Conservation (phyloP, 768 basidiomycete genomes). For the Lactifluus rugatus region DNA sequence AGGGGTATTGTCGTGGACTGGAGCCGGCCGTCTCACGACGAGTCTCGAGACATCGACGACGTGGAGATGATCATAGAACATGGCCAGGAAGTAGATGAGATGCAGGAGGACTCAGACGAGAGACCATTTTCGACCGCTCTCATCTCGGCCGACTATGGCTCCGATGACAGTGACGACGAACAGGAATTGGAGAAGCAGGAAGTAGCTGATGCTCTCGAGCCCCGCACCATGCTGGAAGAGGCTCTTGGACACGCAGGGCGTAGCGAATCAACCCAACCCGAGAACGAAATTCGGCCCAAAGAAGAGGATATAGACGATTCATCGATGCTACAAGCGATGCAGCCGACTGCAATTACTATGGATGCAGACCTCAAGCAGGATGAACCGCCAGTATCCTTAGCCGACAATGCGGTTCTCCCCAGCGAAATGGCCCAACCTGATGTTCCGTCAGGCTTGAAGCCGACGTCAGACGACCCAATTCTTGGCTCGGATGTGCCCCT, state of each 20-base stretch:
- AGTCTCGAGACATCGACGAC: constrained; percentile 31
- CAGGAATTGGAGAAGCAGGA: constrained; percentile 46
- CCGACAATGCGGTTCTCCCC: background rate
- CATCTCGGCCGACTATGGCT: constrained; percentile 18
- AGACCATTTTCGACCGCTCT: constrained; percentile 2
- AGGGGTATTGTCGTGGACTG: constrained; percentile 62
- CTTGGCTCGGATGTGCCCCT: background rate
- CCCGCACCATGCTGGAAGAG: constrained; percentile 45
- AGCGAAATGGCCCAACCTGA: constrained; percentile 1
- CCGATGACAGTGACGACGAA: constrained; percentile 47
- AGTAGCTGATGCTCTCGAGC: constrained; percentile 51
- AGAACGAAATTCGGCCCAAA: constrained; percentile 33
- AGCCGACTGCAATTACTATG: constrained; percentile 26
- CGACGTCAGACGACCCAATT: constrained; percentile 14
- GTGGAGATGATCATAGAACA: constrained; percentile 25
- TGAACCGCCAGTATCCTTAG: background rate
- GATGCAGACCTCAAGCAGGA: constrained; percentile 30
- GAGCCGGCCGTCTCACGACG: constrained; percentile 38
- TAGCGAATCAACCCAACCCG: constrained; percentile 25
- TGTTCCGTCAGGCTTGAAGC: constrained; percentile 9
- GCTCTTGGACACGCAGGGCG: constrained; percentile 40
- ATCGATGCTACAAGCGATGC: constrained; percentile 29
- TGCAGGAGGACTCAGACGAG: constrained; percentile 21
- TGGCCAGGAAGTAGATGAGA: constrained; percentile 26
- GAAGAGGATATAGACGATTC: constrained; percentile 50